Conservation (phyloP, 805 yeast species). For the Lachancea cidri region DNA sequence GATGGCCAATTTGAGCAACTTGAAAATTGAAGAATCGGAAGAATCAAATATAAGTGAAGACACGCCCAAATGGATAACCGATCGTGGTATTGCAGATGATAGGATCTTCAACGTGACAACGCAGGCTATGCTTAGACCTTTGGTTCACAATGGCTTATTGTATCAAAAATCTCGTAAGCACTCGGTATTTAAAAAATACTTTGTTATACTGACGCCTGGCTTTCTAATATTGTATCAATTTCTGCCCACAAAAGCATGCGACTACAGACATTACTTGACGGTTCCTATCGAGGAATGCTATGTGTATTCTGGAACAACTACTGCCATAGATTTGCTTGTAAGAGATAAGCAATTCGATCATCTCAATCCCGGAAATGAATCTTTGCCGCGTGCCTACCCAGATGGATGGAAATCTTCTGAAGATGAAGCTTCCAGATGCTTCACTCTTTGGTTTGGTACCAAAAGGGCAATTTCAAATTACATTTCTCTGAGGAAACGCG, state of each 20-base stretch:
- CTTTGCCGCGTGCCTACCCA: slow-evolving; percentile 64
- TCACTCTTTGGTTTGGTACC: slow-evolving; percentile 79
- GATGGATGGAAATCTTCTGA: slow-evolving; percentile 87
- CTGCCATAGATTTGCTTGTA: slow-evolving; percentile 50
- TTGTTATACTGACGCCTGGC: slow-evolving; percentile 67
- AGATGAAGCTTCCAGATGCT: slow-evolving; percentile 67
- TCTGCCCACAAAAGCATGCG: slow-evolving; percentile 42
- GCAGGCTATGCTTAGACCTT: slow-evolving; percentile 51
- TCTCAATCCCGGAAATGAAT: slow-evolving; percentile 47
- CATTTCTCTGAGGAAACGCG: slow-evolving; percentile 1
- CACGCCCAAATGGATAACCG: slow-evolving; percentile 48
- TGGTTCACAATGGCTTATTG: slow-evolving; percentile 60
- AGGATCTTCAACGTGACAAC: slow-evolving; percentile 50
- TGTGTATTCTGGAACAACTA: slow-evolving; percentile 64
- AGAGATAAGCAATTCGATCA: slow-evolving; percentile 43
- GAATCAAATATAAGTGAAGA: slow-evolving; percentile 50
- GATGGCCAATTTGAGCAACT: slow-evolving; percentile 39
- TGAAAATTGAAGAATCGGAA: slow-evolving; percentile 49
- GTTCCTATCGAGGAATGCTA: slow-evolving; percentile 66
- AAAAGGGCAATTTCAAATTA: slow-evolving; percentile 43
- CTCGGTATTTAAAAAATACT: slow-evolving; percentile 55
- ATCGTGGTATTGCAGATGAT: slow-evolving; percentile 50
- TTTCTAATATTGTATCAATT: slow-evolving; percentile 53
- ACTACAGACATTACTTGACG: slow-evolving; percentile 49
- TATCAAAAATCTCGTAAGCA: slow-evolving; percentile 69